Percentiles rank a stretch among this genome's conserved stretches.
phyloP scores from a whole-genome alignment of 192 early-diverging fungal species.

The Backusella psychrophila region DNA sequence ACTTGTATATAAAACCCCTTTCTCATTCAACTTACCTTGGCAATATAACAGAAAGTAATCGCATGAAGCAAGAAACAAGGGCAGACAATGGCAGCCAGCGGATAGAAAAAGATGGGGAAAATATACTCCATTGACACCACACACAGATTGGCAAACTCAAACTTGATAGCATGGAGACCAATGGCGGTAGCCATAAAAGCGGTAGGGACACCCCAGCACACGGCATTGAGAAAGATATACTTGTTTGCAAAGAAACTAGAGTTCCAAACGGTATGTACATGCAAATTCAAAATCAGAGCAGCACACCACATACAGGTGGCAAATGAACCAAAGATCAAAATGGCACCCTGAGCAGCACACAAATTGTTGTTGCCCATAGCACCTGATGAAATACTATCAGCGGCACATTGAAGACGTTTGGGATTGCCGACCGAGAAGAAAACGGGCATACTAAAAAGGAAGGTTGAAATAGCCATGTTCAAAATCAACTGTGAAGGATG shows the following conservation, averaged over 20 bases:
- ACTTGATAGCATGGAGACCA: conserved; percentile 39
- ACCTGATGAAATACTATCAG: conserved; percentile 28
- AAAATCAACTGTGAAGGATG: conserved; percentile 47
- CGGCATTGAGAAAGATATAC: conserved; percentile 36
- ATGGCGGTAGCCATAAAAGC: conserved; percentile 37
- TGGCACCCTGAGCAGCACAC: conserved; percentile 50
- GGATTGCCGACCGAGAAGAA: conserved; percentile 47
- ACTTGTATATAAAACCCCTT: no score
- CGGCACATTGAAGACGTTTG: conserved; percentile 40
- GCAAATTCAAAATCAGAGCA: conserved; percentile 46
- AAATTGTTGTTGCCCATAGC: conserved; percentile 45
- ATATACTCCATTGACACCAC: conserved; percentile 40
- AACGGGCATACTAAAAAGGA: conserved; percentile 45
- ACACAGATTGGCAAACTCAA: conserved; percentile 51
- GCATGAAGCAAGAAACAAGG: conserved; percentile 51
- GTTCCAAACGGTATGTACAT: conserved; percentile 59
- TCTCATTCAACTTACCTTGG: not conserved
- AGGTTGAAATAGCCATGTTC: conserved; percentile 42
- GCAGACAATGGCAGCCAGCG: conserved; percentile 46
- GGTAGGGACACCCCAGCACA: conserved; percentile 49
- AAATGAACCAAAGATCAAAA: conserved; percentile 47
- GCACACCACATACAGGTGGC: conserved; percentile 43
- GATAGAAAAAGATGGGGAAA: conserved; percentile 50
- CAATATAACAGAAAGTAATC: conserved; percentile 51
- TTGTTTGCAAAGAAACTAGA: conserved; percentile 42